Evolutionary conservation across 2,329 filamentous ascomycete species (phyloP), one percentile per base, ranked within the genome.

Genomic region (Cladosporium oxysporum): DNA sequence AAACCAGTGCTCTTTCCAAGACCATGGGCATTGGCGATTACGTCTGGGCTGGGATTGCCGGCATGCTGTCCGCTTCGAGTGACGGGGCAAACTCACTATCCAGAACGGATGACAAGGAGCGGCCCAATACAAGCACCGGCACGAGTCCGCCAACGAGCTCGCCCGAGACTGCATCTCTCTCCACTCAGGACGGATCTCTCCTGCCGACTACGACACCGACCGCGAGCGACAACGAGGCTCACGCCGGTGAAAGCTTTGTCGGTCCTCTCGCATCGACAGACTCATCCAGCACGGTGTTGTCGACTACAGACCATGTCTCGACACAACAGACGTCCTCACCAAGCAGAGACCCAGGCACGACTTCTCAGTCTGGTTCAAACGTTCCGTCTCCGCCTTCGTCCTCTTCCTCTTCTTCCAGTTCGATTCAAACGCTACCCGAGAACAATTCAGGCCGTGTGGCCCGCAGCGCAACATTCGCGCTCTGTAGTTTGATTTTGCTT

Each of bases 1-100:
- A 16, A 1, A 53, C 47, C n/a, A 41, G 14, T 12, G 28, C 10
- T 6, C 18, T 35, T 35, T 14, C 58, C 26, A 44, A 8, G n/a
- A 53, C 52, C 5, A 55, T 29, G 31, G 29, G 52, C 28, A 18
- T 55, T 18, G 60, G 31, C 2, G 47, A 53, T 26, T 55, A 41
- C 5, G 60, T 63, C n/a, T 63, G 60, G 60, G 35, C 60, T 37
- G 60, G 49, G 18, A 37, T 63, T 10, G 60, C 49, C 7, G 60
- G 31, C 53, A 49, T 28, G 4, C 18, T 33, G 26, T 29, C 26
- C 3, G 52, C 52, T 33, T 28, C 18, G 10, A n/a, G 58, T 8
- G 14, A 14, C 7, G 11, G 23, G 10, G n/a, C 55, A 4, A 37
- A 21, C 33, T 14, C 53, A 18, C 50, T 14, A 10, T 18, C 7